phyloP scores from a whole-genome alignment of 495 filamentous ascomycete genomes.

The Melanomma pulvis-pyrius region DNA sequence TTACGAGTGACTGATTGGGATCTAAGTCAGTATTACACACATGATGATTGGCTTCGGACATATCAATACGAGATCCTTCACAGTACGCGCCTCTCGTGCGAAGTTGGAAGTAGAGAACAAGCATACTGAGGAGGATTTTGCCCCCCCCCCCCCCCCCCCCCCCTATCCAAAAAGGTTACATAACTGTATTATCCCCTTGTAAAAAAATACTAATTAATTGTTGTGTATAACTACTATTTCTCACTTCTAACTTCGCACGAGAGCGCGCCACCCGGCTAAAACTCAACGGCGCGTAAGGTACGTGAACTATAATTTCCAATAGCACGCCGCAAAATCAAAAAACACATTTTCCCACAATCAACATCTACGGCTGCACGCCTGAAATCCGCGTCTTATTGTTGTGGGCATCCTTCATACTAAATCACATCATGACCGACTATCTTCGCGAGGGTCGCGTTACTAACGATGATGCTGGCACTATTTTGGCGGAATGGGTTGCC shows the following conservation, averaged over 20 bases:
- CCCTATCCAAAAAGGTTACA: neutral
- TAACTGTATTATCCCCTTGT: too few relatives aligned
- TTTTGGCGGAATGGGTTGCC: slow-evolving; percentile 25
- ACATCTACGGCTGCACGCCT: neutral
- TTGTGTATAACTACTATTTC: too few relatives aligned
- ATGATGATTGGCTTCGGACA: too few relatives aligned
- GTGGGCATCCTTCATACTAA: neutral
- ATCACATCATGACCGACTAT: neutral
- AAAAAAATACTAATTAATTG: too few relatives aligned
- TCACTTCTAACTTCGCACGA: too few relatives aligned
- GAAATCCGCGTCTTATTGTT: neutral
- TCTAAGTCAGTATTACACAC: too few relatives aligned
- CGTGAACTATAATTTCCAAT: neutral
- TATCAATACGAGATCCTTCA: too few relatives aligned
- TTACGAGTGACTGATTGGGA: too few relatives aligned
- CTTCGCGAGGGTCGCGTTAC: neutral
- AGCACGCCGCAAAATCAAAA: slow-evolving; percentile 2
- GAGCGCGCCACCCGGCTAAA: neutral
- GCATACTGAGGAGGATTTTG: too few relatives aligned
- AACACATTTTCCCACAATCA: neutral
- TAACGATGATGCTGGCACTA: neutral
- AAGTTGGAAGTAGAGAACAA: too few relatives aligned
- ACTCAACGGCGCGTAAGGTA: neutral
- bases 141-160: too few relatives aligned
- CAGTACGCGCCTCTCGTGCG: too few relatives aligned